Evolutionary conservation across 2,329 filamentous ascomycete genomes (phyloP), one percentile per base, ranked within the genome.

Genomic region (Sporothrix globosa): DNA sequence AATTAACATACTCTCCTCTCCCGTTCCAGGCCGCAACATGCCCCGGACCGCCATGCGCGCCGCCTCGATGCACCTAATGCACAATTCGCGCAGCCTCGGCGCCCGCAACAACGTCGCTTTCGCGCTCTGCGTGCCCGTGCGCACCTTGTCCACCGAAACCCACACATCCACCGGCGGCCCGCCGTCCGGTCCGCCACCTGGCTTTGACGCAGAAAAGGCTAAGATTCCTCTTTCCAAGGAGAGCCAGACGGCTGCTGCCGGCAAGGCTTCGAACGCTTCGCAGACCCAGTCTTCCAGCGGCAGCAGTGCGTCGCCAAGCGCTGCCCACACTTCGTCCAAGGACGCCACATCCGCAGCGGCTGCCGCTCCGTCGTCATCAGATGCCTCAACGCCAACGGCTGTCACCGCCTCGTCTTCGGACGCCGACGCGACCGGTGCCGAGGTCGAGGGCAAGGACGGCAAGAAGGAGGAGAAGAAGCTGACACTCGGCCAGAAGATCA

Each of bases 401-500:
- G 48, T 46, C 60, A 75, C 74, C 17, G 41, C 69, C 3, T 21
- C 34, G 7, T 34, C 58, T 30, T 54, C 54, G 6, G 46, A 58
- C 27, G 60, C 70, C 2, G 34, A 52, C 3, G 48, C 63, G 3
- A 53, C 76, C 82, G 21, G 84, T 77, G 17, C 41, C 14, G 81
- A 80, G 19, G 80, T 92, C 75, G 85, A 88, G 70, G 88, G 89
- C 77, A 86, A 88, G 74, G 77, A 79, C 70, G 81, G 80, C 19
- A 83, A 81, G 85, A 91, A 92, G 80, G 90, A 92, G 73, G 87
- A 90, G 76, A 93, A 94, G 83, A 97, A 97, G 79, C 82, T 97
- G 81, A 97, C 94, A 0, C 66, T 98, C 1, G 91, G 89, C 81
- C 92, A 98, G 80, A 97, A 94, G 83, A 90, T 99, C 77, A 99